Base-by-base conservation (phyloP, 305 asterid genomes). In the Solanum aculeatissimum region DNA sequence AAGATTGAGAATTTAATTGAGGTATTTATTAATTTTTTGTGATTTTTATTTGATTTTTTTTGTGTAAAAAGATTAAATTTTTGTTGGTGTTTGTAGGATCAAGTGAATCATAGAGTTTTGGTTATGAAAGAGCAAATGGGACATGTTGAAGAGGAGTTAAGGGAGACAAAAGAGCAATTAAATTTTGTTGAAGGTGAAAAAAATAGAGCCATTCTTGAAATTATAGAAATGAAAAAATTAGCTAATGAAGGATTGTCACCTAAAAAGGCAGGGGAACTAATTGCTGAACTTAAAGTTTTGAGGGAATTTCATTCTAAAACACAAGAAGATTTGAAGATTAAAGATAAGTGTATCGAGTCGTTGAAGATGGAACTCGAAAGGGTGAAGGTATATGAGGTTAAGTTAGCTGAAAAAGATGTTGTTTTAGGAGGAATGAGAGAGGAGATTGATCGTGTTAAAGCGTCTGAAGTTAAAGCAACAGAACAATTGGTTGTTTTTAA, bases 1-100 rank as follows among this genome's bases (percentile, higher is more conserved):
- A 85, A 87, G 82, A 45, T 69, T 77, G 86, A 87, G 2, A 86
- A 84, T 88, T 87, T 81, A 57, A 84, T 90, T 58, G 87, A 91
- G 93, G 93, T 92, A 85, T 72, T n/a, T 75, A 38, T 78, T 16
- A 29, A 13, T 9, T 8, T 13, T n/a, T 9, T 43, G 27, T 58
- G 6, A 2, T 84, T 2, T 51, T 51, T 63, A 25, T 63, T 27
- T 27, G 11, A 11, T 21, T 58, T 57, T 58, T 35, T 32, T 57
- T 21, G 66, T 10, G 15, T 58, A 58, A 58, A 58, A 21, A 21
- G 66, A 32, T 42, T 18, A 77, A 8, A 25, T 82, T 38, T 65
- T 19, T 47, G 49, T 51, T 21, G 51, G 63, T 54, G 83, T 27
- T 19, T 51, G 62, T 65, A 85, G 87, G 71, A 57, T 43, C 65